Evolutionary conservation across 2,329 filamentous ascomycete species (phyloP).

Genomic region (Diplodia sapinea): DNA sequence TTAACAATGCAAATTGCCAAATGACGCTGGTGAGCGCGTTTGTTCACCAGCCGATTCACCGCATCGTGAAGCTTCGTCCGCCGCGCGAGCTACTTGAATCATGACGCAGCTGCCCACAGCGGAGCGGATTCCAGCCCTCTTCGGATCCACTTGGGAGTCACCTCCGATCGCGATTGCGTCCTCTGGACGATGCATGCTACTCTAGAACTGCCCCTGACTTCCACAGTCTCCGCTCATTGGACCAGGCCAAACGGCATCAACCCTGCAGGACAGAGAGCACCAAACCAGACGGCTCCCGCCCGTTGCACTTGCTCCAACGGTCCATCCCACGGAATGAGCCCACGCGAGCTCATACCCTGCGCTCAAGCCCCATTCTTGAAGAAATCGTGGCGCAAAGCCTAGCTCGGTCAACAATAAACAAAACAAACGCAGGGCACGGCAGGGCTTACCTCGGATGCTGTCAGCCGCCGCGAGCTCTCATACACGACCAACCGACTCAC

Average conservation of each 20-base stretch:
- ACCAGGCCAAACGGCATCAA: neutral
- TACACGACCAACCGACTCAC: slow-evolving; percentile 73
- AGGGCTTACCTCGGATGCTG: slow-evolving; percentile 65
- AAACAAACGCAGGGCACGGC: neutral
- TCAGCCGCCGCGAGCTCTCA: slow-evolving; percentile 70
- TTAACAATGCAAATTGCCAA: neutral
- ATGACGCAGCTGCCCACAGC: slow-evolving; percentile 13
- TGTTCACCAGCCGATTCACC: slow-evolving; percentile 10
- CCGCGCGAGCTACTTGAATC: slow-evolving; percentile 23
- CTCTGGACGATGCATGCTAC: slow-evolving; percentile 7
- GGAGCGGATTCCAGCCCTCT: slow-evolving; percentile 1
- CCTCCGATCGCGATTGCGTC: slow-evolving; percentile 17
- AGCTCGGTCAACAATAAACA: slow-evolving; percentile 1
- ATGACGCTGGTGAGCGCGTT: neutral
- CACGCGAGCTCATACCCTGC: neutral
- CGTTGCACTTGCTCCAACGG: neutral
- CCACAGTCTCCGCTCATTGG: neutral
- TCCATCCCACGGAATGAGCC: neutral
- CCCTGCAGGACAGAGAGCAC: slow-evolving; percentile 1
- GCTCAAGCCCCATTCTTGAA: slow-evolving; percentile 22
- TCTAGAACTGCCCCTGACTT: slow-evolving; percentile 2
- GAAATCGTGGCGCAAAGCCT: slow-evolving; percentile 28
- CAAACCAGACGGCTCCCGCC: neutral
- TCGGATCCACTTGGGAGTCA: slow-evolving; percentile 8
- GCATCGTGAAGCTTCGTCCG: slow-evolving; percentile 15